Evolutionary conservation across 2,329 filamentous ascomycete genomes (phyloP).

Genomic region (Ophiostoma quercus): DNA sequence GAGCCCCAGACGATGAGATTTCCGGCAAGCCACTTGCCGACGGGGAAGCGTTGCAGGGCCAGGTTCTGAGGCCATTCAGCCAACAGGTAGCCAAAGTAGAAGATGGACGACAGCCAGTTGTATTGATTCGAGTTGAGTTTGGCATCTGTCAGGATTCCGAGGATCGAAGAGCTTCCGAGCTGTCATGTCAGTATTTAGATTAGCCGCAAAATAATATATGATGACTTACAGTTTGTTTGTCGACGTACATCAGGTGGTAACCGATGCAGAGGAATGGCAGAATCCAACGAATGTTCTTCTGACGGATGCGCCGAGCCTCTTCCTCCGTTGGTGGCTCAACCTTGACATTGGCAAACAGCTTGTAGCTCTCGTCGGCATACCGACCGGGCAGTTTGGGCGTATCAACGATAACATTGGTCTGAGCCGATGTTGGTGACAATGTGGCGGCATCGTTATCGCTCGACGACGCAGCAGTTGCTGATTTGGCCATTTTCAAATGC

Average conservation of each 20-base stretch:
- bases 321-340: slow-evolving; percentile 20
- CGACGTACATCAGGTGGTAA: slow-evolving; percentile 27
- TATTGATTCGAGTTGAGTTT: slow-evolving; percentile 22
- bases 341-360: slow-evolving; percentile 19
- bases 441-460: neutral
- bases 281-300: slow-evolving; percentile 17
- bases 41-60: slow-evolving; percentile 30
- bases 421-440: neutral
- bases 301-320: slow-evolving; percentile 16
- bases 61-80: slow-evolving; percentile 44
- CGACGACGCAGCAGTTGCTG: neutral
- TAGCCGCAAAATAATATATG: neutral
- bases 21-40: slow-evolving; percentile 25
- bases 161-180: slow-evolving; percentile 19
- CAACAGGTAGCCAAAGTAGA: slow-evolving; percentile 47
- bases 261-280: slow-evolving; percentile 23
- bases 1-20: slow-evolving; percentile 26
- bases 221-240: slow-evolving; percentile 24
- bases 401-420: neutral
- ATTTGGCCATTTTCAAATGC: neutral
- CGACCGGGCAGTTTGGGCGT: slow-evolving; percentile 17
- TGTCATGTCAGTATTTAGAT: neutral
- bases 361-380: slow-evolving; percentile 23
- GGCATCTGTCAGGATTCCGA: slow-evolving; percentile 22
- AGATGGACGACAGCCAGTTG: slow-evolving; percentile 35